Conservation (phyloP, 1,284 basidiomycete species). For the Neolentinus lepideus region DNA sequence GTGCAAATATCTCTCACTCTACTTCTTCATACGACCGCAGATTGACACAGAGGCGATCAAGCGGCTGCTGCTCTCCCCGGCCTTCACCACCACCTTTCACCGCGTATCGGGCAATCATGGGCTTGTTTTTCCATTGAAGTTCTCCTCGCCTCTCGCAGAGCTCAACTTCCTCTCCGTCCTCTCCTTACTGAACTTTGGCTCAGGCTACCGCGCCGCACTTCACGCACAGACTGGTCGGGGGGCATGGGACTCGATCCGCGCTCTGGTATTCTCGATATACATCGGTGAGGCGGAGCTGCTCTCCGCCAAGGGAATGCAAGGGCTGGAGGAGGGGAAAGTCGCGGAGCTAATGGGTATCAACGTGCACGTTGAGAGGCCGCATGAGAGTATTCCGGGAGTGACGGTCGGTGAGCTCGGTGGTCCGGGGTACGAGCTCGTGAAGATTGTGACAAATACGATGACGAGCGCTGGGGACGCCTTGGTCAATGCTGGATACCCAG, state of each 20-base stretch:
- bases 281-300: conserved; percentile 55
- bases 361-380: conserved; percentile 63
- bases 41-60: conserved; percentile 48
- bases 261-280: conserved; percentile 64
- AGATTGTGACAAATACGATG: conserved; percentile 54
- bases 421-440: conserved; percentile 65
- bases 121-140: conserved; percentile 68
- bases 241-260: conserved; percentile 75
- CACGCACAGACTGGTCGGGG: conserved; percentile 66
- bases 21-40: conserved; percentile 23
- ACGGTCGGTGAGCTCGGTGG: conserved; percentile 73
- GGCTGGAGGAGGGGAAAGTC: conserved; percentile 46
- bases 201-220: conserved; percentile 68
- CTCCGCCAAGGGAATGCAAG: conserved; percentile 58
- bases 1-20: background rate
- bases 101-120: conserved; percentile 59
- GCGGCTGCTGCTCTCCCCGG: conserved; percentile 54
- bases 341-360: conserved; percentile 67
- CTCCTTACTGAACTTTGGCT: conserved; percentile 74
- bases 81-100: conserved; percentile 56
- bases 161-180: conserved; percentile 69
- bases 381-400: conserved; percentile 64
- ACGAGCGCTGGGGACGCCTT: conserved; percentile 71
- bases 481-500: conserved; percentile 49
- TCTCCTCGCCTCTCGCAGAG: conserved; percentile 61